phyloP scores from a whole-genome alignment of 2,329 filamentous ascomycete species.

The Colletotrichum neosansevieriae region DNA sequence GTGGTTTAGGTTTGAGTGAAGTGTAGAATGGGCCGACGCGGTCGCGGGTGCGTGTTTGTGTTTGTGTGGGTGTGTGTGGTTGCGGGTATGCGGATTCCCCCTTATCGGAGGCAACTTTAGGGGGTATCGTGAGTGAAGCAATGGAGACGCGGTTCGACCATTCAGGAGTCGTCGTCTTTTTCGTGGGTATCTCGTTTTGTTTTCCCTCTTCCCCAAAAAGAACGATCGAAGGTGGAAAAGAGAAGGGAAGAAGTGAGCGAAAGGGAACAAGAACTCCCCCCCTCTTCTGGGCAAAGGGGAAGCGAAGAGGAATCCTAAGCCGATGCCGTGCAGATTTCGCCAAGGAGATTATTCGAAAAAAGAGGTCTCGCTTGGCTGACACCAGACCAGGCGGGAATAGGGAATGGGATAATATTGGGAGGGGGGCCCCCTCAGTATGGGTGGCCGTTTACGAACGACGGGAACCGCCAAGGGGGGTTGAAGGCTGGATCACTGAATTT shows the following conservation, averaged over 20 bases:
- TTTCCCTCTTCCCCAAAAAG: neutral
- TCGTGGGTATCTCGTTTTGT: neutral
- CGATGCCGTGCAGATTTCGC: conserved; percentile 20
- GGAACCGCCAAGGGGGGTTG: conserved; percentile 26
- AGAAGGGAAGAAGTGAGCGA: neutral
- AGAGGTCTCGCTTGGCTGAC: neutral
- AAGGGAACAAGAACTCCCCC: neutral
- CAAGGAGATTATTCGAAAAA: conserved; percentile 7
- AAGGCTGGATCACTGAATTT: conserved; percentile 1
- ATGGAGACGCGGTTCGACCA: too few relatives aligned
- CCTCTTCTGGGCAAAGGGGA: neutral
- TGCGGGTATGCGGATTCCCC: neutral
- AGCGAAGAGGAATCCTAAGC: neutral
- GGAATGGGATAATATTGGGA: neutral
- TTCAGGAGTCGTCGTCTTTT: neutral
- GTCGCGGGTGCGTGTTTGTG: neutral
- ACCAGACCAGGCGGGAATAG: neutral
- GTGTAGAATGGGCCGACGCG: neutral
- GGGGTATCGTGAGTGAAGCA: too few relatives aligned
- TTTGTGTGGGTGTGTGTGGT: neutral
- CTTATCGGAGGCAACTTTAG: neutral
- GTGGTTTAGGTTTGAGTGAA: conserved; percentile 4
- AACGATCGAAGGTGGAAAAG: neutral
- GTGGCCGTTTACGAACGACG: neutral
- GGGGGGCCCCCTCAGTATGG: neutral